These are phyloP conservation scores for Earliella scabrosa DNA, from an alignment of 1,284 basidiomycete species.

Conservation along the genomic window DNA sequence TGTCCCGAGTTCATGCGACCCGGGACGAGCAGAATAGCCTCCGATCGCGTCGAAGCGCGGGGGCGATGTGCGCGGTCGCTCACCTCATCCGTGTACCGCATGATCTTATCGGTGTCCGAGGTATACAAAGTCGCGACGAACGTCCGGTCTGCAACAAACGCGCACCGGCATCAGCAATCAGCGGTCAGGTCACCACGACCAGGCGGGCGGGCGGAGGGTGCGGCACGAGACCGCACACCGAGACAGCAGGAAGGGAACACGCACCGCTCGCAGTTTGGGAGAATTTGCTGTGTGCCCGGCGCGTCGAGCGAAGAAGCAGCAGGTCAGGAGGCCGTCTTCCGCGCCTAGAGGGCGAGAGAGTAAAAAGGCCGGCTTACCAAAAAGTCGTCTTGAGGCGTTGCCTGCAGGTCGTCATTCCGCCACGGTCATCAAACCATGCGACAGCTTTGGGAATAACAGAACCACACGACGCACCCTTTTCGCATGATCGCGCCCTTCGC, in stretches of 20 bases:
- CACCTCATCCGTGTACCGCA: constrained; percentile 82
- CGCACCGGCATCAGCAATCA: too few relatives aligned
- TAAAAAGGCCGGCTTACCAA: constrained; percentile 51
- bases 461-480: constrained; percentile 63
- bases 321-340: constrained; percentile 14
- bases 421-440: constrained; percentile 29
- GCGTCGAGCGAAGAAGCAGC: constrained; percentile 15
- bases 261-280: constrained; percentile 68
- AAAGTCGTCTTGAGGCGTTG: constrained; percentile 81
- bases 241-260: constrained; percentile 10
- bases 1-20: background rate
- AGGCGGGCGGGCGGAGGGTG: background rate
- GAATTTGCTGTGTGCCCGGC: constrained; percentile 64
- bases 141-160: constrained; percentile 51
- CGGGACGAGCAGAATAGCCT: constrained; percentile 6
- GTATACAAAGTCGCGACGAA: constrained; percentile 82
- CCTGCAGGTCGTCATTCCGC: constrained; percentile 39
- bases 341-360: constrained; percentile 16
- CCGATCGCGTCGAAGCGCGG: constrained; percentile 28
- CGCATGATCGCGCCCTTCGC: constrained; percentile 82
- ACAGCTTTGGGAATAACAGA: constrained; percentile 2
- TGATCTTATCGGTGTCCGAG: constrained; percentile 70
- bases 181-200: background rate
- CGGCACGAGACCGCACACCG: constrained; percentile 1
- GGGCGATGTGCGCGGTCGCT: constrained; percentile 18